A percentile compares a stretch with the other conserved stretches of the same genome.
These are phyloP conservation scores for Gymnopilus junonius DNA, from an alignment of 768 basidiomycete genomes.

Conservation along the genomic window DNA sequence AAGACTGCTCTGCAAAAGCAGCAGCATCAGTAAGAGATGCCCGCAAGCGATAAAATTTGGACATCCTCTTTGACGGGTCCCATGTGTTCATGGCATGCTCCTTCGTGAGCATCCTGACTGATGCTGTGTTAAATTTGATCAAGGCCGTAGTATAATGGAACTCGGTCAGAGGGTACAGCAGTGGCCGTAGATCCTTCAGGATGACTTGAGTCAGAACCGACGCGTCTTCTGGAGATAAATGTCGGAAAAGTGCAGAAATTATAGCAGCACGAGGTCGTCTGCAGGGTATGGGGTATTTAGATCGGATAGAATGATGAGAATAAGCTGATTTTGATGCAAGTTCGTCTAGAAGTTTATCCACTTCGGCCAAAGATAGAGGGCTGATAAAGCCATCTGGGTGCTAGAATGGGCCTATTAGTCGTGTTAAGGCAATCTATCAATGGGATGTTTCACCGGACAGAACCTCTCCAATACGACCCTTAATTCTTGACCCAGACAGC, in stretches of 20 bases:
- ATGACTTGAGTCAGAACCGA: constrained; percentile 84
- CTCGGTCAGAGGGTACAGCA: constrained; percentile 70
- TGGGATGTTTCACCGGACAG: constrained; percentile 37
- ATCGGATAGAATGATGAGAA: constrained; percentile 53
- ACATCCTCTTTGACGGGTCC: constrained; percentile 64
- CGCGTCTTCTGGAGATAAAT: constrained; percentile 65
- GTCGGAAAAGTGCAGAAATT: constrained; percentile 61
- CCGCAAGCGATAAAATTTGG: constrained; percentile 54
- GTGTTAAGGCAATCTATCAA: neutral
- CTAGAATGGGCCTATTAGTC: constrained; percentile 15
- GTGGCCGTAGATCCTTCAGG: constrained; percentile 81
- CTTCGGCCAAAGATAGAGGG: constrained; percentile 45
- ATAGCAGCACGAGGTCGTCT: constrained; percentile 38
- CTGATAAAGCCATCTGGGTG: constrained; percentile 38
- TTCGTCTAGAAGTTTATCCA: constrained; percentile 74
- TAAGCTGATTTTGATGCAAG: constrained; percentile 71
- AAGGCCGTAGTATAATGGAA: constrained; percentile 55
- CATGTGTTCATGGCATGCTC: constrained; percentile 73
- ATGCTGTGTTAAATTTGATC: constrained; percentile 56
- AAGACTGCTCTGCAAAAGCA: constrained; percentile 40
- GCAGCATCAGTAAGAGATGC: constrained; percentile 65
- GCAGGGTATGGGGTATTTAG: constrained; percentile 26
- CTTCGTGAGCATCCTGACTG: constrained; percentile 59
- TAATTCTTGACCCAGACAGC: constrained; percentile 77
- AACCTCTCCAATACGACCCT: constrained; percentile 45